Evolutionary conservation across 176 grass and related monocot genomes (phyloP), one percentile per base, ranked within the genome.

Genomic region (Pontederia paniculata): DNA sequence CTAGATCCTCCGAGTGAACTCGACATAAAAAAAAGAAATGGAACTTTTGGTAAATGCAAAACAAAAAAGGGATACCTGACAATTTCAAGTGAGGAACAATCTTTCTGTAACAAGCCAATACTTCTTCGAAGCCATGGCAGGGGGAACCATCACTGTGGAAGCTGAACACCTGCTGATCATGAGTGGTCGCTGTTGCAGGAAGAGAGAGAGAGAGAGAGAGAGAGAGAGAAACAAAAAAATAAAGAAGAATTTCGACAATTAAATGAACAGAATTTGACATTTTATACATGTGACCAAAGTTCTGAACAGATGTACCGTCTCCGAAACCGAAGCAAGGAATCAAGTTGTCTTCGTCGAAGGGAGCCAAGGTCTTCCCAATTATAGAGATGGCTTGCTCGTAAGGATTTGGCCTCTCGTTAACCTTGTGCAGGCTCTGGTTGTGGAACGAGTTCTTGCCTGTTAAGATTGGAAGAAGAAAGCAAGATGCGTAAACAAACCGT

Each of bases 281-380:
- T n/a, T n/a, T n/a, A n/a, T n/a, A n/a, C n/a, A n/a, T n/a, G n/a
- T n/a, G n/a, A n/a, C n/a, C n/a, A n/a, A n/a, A n/a, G n/a, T n/a
- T n/a, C n/a, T 52, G 45, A 10, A 42, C 12, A 5, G 57, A 10
- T 71, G 72, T 51, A 95, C 90, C 74, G 55, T 96, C 91, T 25
- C 91, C 91, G 73, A 96, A 96, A 31, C 91, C 91, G 63, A 81
- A 96, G 75, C 91, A 89, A 48, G 91, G 91, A 70, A 96, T 96
- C 51, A 81, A 63, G 51, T 89, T 87, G 70, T 89, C 91, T 42
- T 96, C 91, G 63, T 96, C 91, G 65, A 96, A 96, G 3, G 91
- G 77, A 0, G 91, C 85, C 63, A 96, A 77, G 1, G 83, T 78
- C 73, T 84, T 87, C 21, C 91, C 91, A 64, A 96, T 84, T 73